Percentiles rank a stretch among this genome's conserved stretches.
phyloP scores from a whole-genome alignment of 1,284 basidiomycete species.

The Puccinia polysora region DNA sequence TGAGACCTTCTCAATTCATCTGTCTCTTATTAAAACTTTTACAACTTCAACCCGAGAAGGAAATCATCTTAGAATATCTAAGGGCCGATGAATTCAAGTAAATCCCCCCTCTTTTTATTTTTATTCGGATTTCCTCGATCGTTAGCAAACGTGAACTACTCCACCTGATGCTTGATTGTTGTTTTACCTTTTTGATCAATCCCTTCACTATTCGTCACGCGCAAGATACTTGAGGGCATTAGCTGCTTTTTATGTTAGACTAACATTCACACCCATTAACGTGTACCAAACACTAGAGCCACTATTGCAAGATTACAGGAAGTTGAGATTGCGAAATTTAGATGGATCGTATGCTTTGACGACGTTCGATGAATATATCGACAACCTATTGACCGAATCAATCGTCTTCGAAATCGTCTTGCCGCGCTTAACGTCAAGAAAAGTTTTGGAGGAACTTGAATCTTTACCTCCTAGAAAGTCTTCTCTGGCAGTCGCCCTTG shows the following conservation, averaged over 20 bases:
- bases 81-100: slow-evolving; percentile 96
- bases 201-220: background rate
- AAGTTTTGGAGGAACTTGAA: slow-evolving; percentile 82
- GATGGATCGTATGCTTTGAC: slow-evolving; percentile 64
- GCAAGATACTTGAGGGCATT: slow-evolving; percentile 92
- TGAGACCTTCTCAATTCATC: slow-evolving; percentile 83
- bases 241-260: slow-evolving; percentile 86
- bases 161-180: background rate
- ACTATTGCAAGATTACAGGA: slow-evolving; percentile 84
- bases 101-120: slow-evolving; percentile 52
- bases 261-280: slow-evolving; percentile 84
- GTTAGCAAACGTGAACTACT: slow-evolving; percentile 14
- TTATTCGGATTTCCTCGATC: background rate
- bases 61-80: slow-evolving; percentile 90
- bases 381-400: slow-evolving; percentile 78
- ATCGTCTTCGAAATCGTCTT: slow-evolving; percentile 94
- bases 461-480: slow-evolving; percentile 78
- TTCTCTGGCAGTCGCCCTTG: slow-evolving; percentile 73
- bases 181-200: background rate
- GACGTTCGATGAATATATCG: slow-evolving; percentile 87
- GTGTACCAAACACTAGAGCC: slow-evolving; percentile 92
- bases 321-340: slow-evolving; percentile 74
- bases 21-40: slow-evolving; percentile 87
- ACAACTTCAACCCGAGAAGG: slow-evolving; percentile 94
- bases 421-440: slow-evolving; percentile 78